phyloP scores from a whole-genome alignment of 176 grass and related monocot species.

The Hordeum marinum region DNA sequence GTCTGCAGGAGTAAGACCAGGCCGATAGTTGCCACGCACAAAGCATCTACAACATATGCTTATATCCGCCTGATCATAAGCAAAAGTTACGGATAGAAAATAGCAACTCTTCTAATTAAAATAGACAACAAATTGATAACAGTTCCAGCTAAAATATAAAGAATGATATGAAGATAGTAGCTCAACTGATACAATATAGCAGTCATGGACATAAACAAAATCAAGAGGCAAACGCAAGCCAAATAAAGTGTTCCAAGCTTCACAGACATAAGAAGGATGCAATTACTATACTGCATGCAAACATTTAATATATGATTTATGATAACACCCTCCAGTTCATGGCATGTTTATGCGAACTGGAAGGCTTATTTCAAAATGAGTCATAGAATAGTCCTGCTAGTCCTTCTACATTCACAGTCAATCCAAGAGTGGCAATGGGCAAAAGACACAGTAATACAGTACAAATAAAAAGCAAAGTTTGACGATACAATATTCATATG shows the following conservation, averaged over 20 bases:
- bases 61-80: conserved; percentile 69
- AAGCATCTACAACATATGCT: conserved; percentile 84
- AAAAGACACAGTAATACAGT: neutral
- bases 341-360: neutral
- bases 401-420: neutral
- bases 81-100: conserved; percentile 18
- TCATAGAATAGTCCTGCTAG: conserved; percentile 7
- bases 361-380: neutral
- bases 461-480: neutral
- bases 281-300: neutral
- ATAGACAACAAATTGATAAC: neutral
- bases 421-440: neutral
- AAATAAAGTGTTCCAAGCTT: neutral
- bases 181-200: neutral
- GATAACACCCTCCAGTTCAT: neutral
- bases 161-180: neutral
- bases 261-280: neutral
- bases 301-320: conserved; percentile 8
- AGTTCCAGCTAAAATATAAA: conserved; percentile 11
- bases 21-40: conserved; percentile 74
- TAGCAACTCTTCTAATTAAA: conserved; percentile 11
- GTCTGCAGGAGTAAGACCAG: conserved; percentile 73
- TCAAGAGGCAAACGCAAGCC: neutral
- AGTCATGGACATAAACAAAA: neutral
- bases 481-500: neutral